These are phyloP conservation scores for Hypoxylon sp. DNA, from an alignment of 2,329 filamentous ascomycete species.

Conservation along the genomic window DNA sequence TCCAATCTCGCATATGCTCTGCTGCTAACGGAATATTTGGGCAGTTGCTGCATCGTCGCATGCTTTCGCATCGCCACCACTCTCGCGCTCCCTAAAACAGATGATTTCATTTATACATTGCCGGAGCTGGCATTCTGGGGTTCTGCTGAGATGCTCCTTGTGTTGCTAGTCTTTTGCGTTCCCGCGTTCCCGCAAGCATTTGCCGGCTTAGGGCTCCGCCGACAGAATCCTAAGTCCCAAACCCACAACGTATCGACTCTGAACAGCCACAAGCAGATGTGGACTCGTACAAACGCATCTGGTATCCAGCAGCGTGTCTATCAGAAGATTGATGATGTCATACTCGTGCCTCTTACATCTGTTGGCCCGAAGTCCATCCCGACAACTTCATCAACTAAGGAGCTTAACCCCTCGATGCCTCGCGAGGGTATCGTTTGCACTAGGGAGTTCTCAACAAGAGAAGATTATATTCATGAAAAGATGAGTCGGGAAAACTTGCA, in stretches of 20 bases:
- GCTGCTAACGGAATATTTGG: background rate
- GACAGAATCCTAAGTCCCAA: background rate
- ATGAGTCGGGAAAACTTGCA: background rate
- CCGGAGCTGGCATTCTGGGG: background rate
- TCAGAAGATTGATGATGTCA: background rate
- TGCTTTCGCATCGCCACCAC: background rate
- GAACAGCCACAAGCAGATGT: background rate
- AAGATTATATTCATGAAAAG: background rate
- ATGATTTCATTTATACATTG: background rate
- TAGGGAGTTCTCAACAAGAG: background rate
- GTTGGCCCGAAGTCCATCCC: background rate
- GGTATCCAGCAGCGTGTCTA: background rate
- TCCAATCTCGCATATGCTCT: background rate
- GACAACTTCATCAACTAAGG: background rate
- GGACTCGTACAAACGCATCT: background rate
- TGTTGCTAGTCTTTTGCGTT: background rate
- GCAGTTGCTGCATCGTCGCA: background rate
- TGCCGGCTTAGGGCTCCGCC: background rate
- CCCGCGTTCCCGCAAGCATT: background rate
- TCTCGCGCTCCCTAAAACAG: background rate
- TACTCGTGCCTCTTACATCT: background rate
- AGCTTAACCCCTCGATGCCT: background rate
- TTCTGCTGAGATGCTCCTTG: background rate
- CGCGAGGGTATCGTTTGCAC: background rate
- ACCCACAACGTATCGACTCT: background rate